Evolutionary conservation across 306 rosid species (phyloP), one percentile per base, ranked within the genome.

Genomic region (Medicago lupulina): DNA sequence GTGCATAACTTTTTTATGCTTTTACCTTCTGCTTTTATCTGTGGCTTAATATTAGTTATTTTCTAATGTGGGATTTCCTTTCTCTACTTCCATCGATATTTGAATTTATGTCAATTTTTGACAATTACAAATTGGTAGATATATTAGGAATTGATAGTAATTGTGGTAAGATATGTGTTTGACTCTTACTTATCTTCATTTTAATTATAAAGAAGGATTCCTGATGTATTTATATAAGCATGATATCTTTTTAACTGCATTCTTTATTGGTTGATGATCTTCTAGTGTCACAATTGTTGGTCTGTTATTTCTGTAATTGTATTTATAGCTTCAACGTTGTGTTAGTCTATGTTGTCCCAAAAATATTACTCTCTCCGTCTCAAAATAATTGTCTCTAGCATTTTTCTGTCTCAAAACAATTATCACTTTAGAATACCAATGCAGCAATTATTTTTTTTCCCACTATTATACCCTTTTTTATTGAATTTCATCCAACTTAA

Each of bases 1-100:
- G 99, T 92, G 81, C 28, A 58, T 76, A 8, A 6, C 47, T 21
- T 81, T 75, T 74, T 49, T 28, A 19, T 38, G 65, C 68, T 31
- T 73, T 61, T 70, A 51, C 50, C 64, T 19, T 75, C 79, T 69
- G 25, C 64, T 38, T 78, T 77, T 72, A 55, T 57, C 25, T 39
- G 36, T 60, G 54, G 43, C 44, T 36, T 70, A 19, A 46, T 70
- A 19, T 70, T 19, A 41, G 63, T 78, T 79, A 68, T 63, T 59
- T 80, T 66, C 41, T 54, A 54, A 68, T 73, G 59, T 67, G 16
- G 58, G 76, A 51, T 31, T 74, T 74, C 5, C 83, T 65, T 44
- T 71, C 71, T 66, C 58, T 68, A 62, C 58, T 58, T 80, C 76
- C 65, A 49, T 36, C 17, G 53, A 44, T 40, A 62, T 51, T 25